Evolutionary conservation across 495 filamentous ascomycete species (phyloP).

Genomic region (Penicillium flavigenum): DNA sequence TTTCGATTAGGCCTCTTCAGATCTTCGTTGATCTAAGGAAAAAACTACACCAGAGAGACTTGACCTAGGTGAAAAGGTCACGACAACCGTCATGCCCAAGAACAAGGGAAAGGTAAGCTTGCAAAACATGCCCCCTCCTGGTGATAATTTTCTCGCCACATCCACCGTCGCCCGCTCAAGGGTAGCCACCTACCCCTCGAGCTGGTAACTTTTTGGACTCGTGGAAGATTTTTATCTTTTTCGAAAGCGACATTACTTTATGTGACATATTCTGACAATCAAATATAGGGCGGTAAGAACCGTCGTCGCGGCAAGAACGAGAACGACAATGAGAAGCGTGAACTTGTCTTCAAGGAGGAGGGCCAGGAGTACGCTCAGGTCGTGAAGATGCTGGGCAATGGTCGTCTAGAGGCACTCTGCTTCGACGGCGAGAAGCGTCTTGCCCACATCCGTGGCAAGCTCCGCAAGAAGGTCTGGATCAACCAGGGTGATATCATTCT

Average conservation of each 20-base stretch:
- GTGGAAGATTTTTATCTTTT: not conserved
- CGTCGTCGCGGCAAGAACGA: conserved; percentile 99
- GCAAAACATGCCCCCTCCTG: conserved; percentile 33
- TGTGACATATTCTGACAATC: conserved; percentile 25
- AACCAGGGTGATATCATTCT: conserved; percentile 99
- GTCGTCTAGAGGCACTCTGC: conserved; percentile 92
- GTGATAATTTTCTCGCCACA: conserved; percentile 28
- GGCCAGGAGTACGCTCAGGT: conserved; percentile 99
- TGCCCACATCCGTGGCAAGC: conserved; percentile 70
- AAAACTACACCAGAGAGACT: conserved; percentile 18
- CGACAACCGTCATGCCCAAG: conserved; percentile 76
- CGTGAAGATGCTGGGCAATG: conserved; percentile 98
- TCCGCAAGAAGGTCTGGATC: conserved; percentile 98
- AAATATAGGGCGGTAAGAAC: conserved; percentile 92
- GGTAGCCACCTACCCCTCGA: conserved; percentile 8
- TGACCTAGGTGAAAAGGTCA: conserved; percentile 29
- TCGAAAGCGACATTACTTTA: not conserved
- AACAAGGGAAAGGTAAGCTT: conserved; percentile 92
- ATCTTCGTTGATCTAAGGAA: conserved; percentile 17
- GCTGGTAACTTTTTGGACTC: not conserved
- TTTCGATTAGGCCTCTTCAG: conserved; percentile 12
- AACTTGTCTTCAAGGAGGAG: conserved; percentile 98
- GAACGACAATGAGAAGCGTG: conserved; percentile 99
- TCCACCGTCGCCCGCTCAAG: conserved; percentile 17
- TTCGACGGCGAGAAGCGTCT: conserved; percentile 80